Conservation (phyloP, 2,329 filamentous ascomycete species). For the Aspergillus piperis region DNA sequence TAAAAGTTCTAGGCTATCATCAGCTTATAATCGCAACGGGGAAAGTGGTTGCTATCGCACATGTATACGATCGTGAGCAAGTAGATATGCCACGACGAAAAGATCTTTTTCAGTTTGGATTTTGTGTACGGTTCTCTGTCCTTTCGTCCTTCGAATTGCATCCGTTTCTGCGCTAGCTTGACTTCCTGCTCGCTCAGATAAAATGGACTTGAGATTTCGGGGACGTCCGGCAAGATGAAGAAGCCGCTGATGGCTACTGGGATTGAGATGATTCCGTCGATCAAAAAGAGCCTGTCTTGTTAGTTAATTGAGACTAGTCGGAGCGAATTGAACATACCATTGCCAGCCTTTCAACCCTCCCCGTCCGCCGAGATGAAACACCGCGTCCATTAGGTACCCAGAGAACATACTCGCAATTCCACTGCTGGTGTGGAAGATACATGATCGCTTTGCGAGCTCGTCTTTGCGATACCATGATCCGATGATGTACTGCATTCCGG, state of each 20-base stretch:
- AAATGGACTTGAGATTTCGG: slow-evolving; percentile 53
- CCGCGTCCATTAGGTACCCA: slow-evolving; percentile 58
- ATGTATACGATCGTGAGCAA: slow-evolving; percentile 60
- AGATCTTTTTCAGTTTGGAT: slow-evolving; percentile 61
- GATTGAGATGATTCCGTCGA: slow-evolving; percentile 57
- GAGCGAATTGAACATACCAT: slow-evolving; percentile 33
- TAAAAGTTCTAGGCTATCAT: slow-evolving; percentile 52
- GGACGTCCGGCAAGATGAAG: slow-evolving; percentile 53
- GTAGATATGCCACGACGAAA: slow-evolving; percentile 67
- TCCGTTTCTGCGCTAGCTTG: slow-evolving; percentile 50
- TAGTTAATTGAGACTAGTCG: neutral
- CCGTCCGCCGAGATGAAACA: slow-evolving; percentile 53
- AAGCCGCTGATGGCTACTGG: slow-evolving; percentile 55
- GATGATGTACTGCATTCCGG: slow-evolving; percentile 55
- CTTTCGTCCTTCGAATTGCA: slow-evolving; percentile 53
- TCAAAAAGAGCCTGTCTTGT: slow-evolving; percentile 49
- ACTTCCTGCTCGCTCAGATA: slow-evolving; percentile 52
- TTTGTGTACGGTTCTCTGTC: slow-evolving; percentile 49
- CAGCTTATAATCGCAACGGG: neutral
- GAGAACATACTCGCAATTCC: slow-evolving; percentile 48
- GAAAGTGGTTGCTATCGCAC: slow-evolving; percentile 24
- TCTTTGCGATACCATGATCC: slow-evolving; percentile 55
- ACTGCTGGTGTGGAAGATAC: slow-evolving; percentile 54
- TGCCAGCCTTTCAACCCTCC: slow-evolving; percentile 57
- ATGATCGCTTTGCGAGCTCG: slow-evolving; percentile 55